Percentiles rank a stretch among this genome's conserved stretches.
Conservation (phyloP, 305 asterid genomes). For the Ilex paraguariensis region DNA sequence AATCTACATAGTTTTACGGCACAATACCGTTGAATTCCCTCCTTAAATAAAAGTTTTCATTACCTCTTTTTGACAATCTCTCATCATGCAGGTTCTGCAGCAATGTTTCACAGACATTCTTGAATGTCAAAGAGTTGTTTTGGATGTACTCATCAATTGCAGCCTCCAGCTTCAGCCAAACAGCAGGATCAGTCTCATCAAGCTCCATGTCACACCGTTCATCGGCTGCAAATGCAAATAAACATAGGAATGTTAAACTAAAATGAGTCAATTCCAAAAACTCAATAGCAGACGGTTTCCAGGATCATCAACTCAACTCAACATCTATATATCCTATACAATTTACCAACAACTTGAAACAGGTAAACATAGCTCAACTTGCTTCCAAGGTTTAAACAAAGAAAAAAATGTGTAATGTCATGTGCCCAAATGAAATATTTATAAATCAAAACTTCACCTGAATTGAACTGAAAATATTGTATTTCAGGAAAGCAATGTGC, state of each 20-base stretch:
- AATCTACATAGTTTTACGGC: no score
- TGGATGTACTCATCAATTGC: slow-evolving; percentile 84
- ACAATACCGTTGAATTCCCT: no score
- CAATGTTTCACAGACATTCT: slow-evolving; percentile 72
- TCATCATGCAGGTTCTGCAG: slow-evolving; percentile 76
- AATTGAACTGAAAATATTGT: slow-evolving; percentile 91
- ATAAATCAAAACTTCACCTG: slow-evolving; percentile 47
- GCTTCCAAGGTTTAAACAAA: no score
- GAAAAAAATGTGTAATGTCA: no score
- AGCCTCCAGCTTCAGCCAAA: slow-evolving; percentile 84
- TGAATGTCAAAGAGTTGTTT: slow-evolving; percentile 59
- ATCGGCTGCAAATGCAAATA: slow-evolving; percentile 71
- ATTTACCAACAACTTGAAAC: no score
- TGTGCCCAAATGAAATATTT: no score
- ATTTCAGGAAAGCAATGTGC: slow-evolving; percentile 90
- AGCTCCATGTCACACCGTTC: slow-evolving; percentile 99
- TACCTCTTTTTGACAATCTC: slow-evolving; percentile 36
- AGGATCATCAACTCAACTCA: no score
- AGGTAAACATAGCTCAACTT: no score
- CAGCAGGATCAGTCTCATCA: slow-evolving; percentile 94
- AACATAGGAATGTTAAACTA: background rate
- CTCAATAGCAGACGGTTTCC: no score
- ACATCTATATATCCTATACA: no score
- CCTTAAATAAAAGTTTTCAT: no score
- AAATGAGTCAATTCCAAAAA: no score